Evolutionary conservation across 768 basidiomycete species (phyloP).

Genomic region (Favolaschia claudopus): DNA sequence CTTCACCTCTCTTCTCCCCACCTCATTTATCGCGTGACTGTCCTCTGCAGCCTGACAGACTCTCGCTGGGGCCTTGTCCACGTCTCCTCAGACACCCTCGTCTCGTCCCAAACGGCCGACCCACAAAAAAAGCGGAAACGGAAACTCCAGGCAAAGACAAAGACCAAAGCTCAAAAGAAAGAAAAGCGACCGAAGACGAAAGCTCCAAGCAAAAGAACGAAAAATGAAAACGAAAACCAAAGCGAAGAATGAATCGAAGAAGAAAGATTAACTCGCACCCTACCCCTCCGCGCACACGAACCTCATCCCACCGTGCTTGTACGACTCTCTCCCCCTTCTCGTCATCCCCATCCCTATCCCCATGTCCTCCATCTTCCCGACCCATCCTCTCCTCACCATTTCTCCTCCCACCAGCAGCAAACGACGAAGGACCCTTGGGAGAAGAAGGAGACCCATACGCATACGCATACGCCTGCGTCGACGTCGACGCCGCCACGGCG

Average conservation of each 20-base stretch:
- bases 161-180: too few species aligned
- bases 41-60: too few species aligned
- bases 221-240: neutral
- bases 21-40: too few species aligned
- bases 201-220: neutral
- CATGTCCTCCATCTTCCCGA: neutral
- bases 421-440: neutral
- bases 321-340: conserved; percentile 13
- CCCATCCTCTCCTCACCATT: neutral
- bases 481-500: conserved; percentile 1
- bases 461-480: conserved; percentile 2
- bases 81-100: too few species aligned
- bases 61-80: too few species aligned
- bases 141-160: too few species aligned
- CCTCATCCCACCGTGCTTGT: conserved; percentile 21
- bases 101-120: too few species aligned
- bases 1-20: too few species aligned
- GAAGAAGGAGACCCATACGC: neutral
- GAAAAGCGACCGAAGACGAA: neutral
- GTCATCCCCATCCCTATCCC: neutral
- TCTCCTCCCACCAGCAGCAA: neutral
- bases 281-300: neutral
- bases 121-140: too few species aligned
- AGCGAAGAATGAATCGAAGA: neutral
- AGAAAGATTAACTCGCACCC: neutral